These are phyloP conservation scores for Tetrahymena borealis DNA, from an alignment of 73 alveolate species.

Conservation along the genomic window DNA sequence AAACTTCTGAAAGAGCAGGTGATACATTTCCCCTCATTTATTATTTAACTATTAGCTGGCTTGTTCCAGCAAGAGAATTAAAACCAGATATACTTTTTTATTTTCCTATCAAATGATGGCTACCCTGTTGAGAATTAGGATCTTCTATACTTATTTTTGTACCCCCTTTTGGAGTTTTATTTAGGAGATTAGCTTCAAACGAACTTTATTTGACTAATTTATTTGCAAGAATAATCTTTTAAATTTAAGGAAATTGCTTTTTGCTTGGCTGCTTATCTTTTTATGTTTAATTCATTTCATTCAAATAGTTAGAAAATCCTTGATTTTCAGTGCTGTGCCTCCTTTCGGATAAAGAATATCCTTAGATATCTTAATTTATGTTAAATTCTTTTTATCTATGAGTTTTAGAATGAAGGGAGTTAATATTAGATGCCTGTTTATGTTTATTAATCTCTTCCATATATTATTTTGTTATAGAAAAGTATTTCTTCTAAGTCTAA, in stretches of 20 bases:
- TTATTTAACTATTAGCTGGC: background rate
- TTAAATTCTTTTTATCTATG: background rate
- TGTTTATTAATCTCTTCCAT: background rate
- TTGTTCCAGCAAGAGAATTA: too few species aligned
- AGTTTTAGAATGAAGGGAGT: too few species aligned
- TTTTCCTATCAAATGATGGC: too few species aligned
- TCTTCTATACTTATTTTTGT: too few species aligned
- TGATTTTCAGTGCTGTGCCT: too few species aligned
- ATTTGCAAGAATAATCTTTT: background rate
- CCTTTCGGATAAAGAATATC: background rate
- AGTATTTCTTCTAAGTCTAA: background rate
- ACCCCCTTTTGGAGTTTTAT: background rate
- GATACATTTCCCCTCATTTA: background rate
- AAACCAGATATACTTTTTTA: too few species aligned
- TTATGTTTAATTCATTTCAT: background rate
- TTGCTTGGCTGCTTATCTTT: background rate
- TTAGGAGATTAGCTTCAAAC: background rate
- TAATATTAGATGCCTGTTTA: too few species aligned
- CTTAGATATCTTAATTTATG: background rate
- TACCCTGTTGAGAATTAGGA: too few species aligned
- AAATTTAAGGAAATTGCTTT: background rate
- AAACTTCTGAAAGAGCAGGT: background rate
- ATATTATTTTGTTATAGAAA: background rate
- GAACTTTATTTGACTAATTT: background rate
- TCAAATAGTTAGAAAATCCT: too few species aligned